Percentiles rank a stretch among this genome's conserved stretches.
phyloP scores from a whole-genome alignment of 2,329 filamentous ascomycete genomes.

The Sporothrix sp. region DNA sequence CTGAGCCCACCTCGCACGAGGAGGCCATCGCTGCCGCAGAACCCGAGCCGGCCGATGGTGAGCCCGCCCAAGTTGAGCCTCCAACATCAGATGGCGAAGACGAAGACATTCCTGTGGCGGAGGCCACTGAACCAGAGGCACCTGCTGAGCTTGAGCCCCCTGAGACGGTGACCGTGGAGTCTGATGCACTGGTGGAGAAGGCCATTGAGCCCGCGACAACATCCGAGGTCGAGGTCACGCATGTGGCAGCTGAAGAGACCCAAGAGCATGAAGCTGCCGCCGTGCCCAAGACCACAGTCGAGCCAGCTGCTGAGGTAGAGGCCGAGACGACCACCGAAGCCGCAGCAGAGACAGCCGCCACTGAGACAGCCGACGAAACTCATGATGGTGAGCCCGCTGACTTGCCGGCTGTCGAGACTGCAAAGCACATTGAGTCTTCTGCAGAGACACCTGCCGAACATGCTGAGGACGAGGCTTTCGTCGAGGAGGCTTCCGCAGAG shows the following conservation, averaged over 20 bases:
- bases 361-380: no score
- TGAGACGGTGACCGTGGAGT: not conserved
- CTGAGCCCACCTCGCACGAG: not conserved
- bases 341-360: no score
- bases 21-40: not conserved
- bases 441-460: no score
- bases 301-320: no score
- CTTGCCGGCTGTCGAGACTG: no score
- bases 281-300: not conserved
- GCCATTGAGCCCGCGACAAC: not conserved
- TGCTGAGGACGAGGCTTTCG: not conserved
- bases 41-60: no score
- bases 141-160: not conserved
- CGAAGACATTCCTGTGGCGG: no score
- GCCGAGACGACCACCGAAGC: no score
- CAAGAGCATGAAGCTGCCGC: no score
- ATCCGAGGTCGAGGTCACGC: not conserved
- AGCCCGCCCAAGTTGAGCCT: not conserved
- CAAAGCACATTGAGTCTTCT: no score
- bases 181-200: not conserved
- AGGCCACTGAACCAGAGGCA: not conserved
- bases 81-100: no score
- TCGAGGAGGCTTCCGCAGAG: not conserved
- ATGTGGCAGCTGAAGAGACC: not conserved
- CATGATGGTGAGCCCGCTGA: no score